A percentile compares a stretch with the other conserved stretches of the same genome.
Evolutionary conservation across 2,329 filamentous ascomycete species (phyloP).

Genomic region (Arthrobotrys megalospora): DNA sequence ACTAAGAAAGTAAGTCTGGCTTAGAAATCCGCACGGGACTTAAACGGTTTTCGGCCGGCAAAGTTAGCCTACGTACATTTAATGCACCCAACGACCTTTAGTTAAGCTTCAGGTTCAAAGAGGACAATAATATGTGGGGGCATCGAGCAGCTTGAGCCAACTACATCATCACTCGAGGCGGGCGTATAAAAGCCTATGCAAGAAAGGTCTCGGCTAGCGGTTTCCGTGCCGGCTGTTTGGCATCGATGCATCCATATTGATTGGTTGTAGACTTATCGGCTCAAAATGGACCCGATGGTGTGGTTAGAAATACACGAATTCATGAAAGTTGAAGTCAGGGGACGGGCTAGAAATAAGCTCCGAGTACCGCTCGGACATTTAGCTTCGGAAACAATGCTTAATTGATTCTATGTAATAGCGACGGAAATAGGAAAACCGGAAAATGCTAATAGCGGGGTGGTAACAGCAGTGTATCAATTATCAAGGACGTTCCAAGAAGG

Average conservation of each 20-base stretch:
- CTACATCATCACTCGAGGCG: constrained; percentile 31
- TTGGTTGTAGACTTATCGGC: constrained; percentile 30
- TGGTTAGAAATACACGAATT: constrained; percentile 22
- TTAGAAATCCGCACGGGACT: constrained; percentile 55
- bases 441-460: too few relatives aligned
- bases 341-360: constrained; percentile 26
- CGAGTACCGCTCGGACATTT: constrained; percentile 20
- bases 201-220: constrained; percentile 1
- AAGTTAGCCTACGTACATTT: background rate
- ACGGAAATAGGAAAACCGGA: too few relatives aligned
- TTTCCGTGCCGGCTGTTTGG: constrained; percentile 16
- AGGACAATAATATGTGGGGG: constrained; percentile 6
- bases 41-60: constrained; percentile 52
- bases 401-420: background rate
- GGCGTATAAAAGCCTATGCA: background rate
- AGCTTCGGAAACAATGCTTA: background rate
- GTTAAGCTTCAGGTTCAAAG: background rate
- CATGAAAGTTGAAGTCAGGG: background rate
- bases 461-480: background rate
- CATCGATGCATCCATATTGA: constrained; percentile 9
- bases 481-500: background rate
- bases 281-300: constrained; percentile 36
- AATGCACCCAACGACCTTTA: background rate
- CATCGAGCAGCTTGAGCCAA: background rate
- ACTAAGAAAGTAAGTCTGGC: background rate